A percentile compares a stretch with the other conserved stretches of the same genome.
These are phyloP conservation scores for Termitomyces sp. DNA, from an alignment of 768 basidiomycete genomes.

Conservation along the genomic window DNA sequence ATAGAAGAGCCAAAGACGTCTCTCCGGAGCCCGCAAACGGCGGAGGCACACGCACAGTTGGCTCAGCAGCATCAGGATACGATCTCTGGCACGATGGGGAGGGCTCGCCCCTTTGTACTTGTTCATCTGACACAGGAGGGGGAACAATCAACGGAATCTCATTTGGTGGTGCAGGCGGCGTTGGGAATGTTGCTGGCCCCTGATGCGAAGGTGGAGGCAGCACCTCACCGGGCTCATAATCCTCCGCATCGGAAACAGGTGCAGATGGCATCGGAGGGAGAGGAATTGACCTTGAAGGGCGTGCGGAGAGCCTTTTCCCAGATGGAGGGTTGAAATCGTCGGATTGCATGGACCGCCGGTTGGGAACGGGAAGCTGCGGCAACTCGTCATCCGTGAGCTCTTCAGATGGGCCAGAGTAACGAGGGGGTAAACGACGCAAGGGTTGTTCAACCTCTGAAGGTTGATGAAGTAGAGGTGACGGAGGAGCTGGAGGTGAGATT, in stretches of 20 bases:
- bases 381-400: conserved; percentile 15
- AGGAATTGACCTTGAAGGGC: conserved; percentile 12
- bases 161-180: conserved; percentile 9
- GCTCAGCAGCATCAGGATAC: conserved; percentile 2
- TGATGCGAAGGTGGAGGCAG: conserved; percentile 26
- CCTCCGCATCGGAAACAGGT: conserved; percentile 20
- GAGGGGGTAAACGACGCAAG: conserved; percentile 12
- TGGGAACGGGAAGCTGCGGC: conserved; percentile 16
- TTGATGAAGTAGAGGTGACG: not conserved
- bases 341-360: conserved; percentile 10
- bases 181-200: conserved; percentile 11
- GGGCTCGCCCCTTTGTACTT: conserved; percentile 4
- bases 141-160: conserved; percentile 18
- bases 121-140: conserved; percentile 14
- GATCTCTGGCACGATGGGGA: conserved; percentile 13
- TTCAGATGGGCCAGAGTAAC: conserved; percentile 2
- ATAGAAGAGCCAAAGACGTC: conserved; percentile 17
- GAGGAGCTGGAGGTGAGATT: not conserved
- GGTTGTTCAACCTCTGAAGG: conserved; percentile 12
- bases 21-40: conserved; percentile 8
- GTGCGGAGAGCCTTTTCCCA: conserved; percentile 4
- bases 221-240: conserved; percentile 30
- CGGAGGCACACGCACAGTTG: conserved; percentile 6
- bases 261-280: conserved; percentile 11
- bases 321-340: not conserved